A percentile compares a stretch with the other conserved stretches of the same genome.
Evolutionary conservation across 768 basidiomycete genomes (phyloP).

Genomic region (Tulasnella sp.): DNA sequence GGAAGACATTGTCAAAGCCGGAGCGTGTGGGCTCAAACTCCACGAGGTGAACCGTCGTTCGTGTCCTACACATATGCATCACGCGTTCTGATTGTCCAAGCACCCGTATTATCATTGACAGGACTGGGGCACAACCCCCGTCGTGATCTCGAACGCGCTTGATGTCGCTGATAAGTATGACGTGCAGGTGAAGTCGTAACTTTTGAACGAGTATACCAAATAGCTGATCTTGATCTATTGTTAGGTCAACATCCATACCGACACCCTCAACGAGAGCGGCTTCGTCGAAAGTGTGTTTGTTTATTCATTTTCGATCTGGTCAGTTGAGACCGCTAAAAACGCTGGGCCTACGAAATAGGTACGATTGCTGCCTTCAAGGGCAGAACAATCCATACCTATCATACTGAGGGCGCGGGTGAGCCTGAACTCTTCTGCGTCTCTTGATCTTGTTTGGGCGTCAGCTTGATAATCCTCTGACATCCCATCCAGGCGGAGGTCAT

Average conservation of each 20-base stretch:
- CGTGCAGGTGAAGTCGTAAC: slow-evolving; percentile 56
- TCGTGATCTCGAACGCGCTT: slow-evolving; percentile 62
- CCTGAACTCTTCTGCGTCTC: not conserved
- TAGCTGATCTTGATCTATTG: not conserved
- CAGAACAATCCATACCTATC: slow-evolving; percentile 94
- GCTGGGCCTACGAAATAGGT: slow-evolving; percentile 35
- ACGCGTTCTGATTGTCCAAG: not conserved
- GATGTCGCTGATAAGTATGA: slow-evolving; percentile 83
- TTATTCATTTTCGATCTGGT: no score
- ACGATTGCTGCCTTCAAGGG: slow-evolving; percentile 84
- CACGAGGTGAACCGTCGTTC: slow-evolving; percentile 46
- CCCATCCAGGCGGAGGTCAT: slow-evolving; percentile 66
- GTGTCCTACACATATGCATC: not conserved
- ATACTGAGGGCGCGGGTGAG: slow-evolving; percentile 85
- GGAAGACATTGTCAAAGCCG: slow-evolving; percentile 71
- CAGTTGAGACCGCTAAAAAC: no score
- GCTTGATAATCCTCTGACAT: not conserved
- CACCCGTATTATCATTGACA: not conserved
- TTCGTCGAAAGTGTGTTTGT: slow-evolving; percentile 74
- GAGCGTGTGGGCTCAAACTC: slow-evolving; percentile 82
- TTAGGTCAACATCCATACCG: slow-evolving; percentile 88
- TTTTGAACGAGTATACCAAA: not conserved
- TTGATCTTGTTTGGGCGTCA: not conserved
- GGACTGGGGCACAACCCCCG: slow-evolving; percentile 92
- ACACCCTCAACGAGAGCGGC: slow-evolving; percentile 94